Percentiles rank a stretch among this genome's conserved stretches.
Evolutionary conservation across 108 stramenopile species (phyloP).

Genomic region (Skeletonema costatum): DNA sequence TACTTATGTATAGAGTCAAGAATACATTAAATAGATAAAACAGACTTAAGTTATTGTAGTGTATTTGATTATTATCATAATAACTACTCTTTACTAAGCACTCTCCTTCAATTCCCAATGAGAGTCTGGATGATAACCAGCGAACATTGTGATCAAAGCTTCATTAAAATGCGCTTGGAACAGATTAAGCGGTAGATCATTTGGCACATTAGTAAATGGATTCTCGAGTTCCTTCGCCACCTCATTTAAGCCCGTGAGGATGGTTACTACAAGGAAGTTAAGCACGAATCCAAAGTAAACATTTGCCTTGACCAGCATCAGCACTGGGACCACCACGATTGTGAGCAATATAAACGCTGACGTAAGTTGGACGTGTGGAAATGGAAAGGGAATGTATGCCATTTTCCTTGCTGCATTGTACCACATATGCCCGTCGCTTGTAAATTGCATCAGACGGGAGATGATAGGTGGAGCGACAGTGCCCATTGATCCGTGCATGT

Average conservation of each 20-base stretch:
- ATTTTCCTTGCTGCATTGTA: slow-evolving; percentile 85
- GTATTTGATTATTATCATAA: no score
- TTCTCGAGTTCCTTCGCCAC: slow-evolving; percentile 73
- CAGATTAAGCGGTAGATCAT: slow-evolving; percentile 81
- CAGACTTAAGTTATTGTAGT: background rate
- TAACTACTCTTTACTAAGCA: background rate
- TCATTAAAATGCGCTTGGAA: slow-evolving; percentile 87
- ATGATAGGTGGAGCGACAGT: slow-evolving; percentile 65
- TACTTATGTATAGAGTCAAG: background rate
- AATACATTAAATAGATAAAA: background rate
- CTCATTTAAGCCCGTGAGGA: slow-evolving; percentile 67
- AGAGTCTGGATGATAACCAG: slow-evolving; percentile 76
- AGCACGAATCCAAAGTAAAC: slow-evolving; percentile 47
- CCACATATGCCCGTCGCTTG: slow-evolving; percentile 59
- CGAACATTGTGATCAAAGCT: slow-evolving; percentile 66
- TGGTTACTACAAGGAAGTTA: slow-evolving; percentile 64
- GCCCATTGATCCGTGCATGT: slow-evolving; percentile 64
- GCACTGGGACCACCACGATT: slow-evolving; percentile 52
- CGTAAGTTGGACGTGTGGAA: slow-evolving; percentile 73
- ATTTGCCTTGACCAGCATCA: slow-evolving; percentile 61
- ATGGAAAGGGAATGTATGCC: slow-evolving; percentile 81
- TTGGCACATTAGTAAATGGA: slow-evolving; percentile 79
- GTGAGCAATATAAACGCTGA: slow-evolving; percentile 51
- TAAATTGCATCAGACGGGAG: slow-evolving; percentile 61
- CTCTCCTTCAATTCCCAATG: slow-evolving; percentile 53